phyloP scores from a whole-genome alignment of 768 basidiomycete genomes.

The Trametes meyenii region DNA sequence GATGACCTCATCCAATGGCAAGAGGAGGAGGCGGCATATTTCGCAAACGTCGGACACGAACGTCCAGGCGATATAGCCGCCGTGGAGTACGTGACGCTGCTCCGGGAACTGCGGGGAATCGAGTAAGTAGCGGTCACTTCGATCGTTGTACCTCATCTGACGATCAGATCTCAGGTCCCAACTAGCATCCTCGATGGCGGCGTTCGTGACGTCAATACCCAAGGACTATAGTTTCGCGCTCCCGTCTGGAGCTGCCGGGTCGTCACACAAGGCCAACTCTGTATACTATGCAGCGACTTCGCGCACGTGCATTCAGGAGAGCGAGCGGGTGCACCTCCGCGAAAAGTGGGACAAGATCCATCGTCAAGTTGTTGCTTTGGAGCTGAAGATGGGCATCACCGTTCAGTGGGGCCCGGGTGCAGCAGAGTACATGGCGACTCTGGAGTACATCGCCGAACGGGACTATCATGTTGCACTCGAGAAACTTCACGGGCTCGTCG shows the following conservation, averaged over 20 bases:
- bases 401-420: conserved; percentile 31
- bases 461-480: conserved; percentile 36
- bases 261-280: not conserved
- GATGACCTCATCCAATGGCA: conserved; percentile 29
- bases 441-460: conserved; percentile 23
- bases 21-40: conserved; percentile 32
- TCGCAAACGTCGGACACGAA: conserved; percentile 33
- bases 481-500: conserved; percentile 37
- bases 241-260: too few relatives aligned
- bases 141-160: not conserved
- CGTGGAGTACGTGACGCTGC: conserved; percentile 37
- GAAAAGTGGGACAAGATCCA: conserved; percentile 22
- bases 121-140: conserved; percentile 7
- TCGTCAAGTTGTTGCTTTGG: conserved; percentile 23
- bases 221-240: not conserved
- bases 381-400: conserved; percentile 33
- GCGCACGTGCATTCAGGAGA: conserved; percentile 29
- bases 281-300: not conserved
- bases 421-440: conserved; percentile 29
- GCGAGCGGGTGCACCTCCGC: conserved; percentile 20
- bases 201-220: not conserved
- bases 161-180: not conserved
- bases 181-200: not conserved
- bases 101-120: conserved; percentile 24
- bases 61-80: conserved; percentile 30